phyloP scores from a whole-genome alignment of 2,329 filamentous ascomycete genomes.

The Colletotrichum orchidophilum region DNA sequence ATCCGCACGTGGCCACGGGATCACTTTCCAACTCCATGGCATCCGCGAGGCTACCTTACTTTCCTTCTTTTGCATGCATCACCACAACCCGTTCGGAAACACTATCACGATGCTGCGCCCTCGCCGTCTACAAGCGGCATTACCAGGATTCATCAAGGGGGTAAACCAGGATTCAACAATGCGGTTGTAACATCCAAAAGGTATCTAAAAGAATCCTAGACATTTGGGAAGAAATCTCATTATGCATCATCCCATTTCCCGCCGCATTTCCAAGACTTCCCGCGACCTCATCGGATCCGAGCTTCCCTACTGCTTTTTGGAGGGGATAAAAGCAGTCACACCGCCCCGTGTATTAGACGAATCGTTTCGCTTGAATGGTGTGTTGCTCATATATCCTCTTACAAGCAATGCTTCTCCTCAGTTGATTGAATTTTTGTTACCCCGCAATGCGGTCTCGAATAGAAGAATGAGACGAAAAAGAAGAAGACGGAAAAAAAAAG shows the following conservation, averaged over 20 bases:
- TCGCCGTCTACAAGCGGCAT: neutral
- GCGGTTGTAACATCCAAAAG: constrained; percentile 13
- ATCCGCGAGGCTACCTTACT: constrained; percentile 17
- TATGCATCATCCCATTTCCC: constrained; percentile 19
- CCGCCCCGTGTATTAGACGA: no score
- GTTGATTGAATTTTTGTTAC: constrained; percentile 16
- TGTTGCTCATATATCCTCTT: constrained; percentile 23
- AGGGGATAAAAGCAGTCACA: neutral
- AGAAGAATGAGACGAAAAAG: neutral
- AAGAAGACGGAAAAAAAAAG: neutral
- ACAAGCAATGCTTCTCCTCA: constrained; percentile 19
- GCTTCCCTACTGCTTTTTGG: neutral
- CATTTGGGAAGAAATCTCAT: neutral
- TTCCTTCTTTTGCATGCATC: neutral
- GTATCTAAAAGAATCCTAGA: neutral
- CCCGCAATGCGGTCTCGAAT: constrained; percentile 27
- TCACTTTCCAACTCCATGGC: constrained; percentile 2
- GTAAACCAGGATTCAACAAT: constrained; percentile 7
- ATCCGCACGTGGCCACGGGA: neutral
- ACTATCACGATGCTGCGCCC: neutral
- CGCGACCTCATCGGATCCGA: neutral
- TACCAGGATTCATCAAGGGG: no score
- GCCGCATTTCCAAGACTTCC: constrained; percentile 5
- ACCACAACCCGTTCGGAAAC: neutral
- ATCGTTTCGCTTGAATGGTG: neutral